Conservation (phyloP, 73 alveolate genomes). For the Paramecium sonneborni region DNA sequence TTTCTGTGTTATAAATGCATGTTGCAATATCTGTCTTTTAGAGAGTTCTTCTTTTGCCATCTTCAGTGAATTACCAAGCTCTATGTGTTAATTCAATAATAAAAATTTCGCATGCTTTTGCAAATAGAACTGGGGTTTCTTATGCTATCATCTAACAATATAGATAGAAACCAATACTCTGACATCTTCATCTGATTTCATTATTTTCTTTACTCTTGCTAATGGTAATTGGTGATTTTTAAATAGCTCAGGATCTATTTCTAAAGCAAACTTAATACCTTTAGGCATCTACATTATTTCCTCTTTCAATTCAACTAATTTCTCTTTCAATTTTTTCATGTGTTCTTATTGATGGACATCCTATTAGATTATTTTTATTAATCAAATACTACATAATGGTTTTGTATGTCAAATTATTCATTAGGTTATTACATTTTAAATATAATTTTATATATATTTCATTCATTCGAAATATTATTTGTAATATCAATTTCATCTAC, state of each 20-base stretch:
- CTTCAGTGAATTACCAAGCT: slow-evolving; percentile 95
- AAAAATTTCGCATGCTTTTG: slow-evolving; percentile 99
- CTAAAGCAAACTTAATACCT: slow-evolving; percentile 24
- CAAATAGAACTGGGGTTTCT: slow-evolving; percentile 98
- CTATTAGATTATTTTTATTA: neutral
- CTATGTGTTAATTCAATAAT: slow-evolving; percentile 97
- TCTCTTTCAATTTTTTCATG: slow-evolving; percentile 63
- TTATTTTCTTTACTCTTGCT: slow-evolving; percentile 97
- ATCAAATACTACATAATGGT: neutral
- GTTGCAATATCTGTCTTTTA: slow-evolving; percentile 96
- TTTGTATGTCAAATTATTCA: slow-evolving; percentile 27
- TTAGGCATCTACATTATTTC: slow-evolving; percentile 64
- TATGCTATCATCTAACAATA: slow-evolving; percentile 88
- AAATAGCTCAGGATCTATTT: slow-evolving; percentile 75
- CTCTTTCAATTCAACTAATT: slow-evolving; percentile 62
- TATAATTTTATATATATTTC: neutral
- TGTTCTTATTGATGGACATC: slow-evolving; percentile 62
- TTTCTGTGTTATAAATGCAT: slow-evolving; percentile 93
- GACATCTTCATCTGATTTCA: slow-evolving; percentile 98
- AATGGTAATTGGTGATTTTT: slow-evolving; percentile 92
- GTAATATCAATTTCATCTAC: slow-evolving; percentile 2
- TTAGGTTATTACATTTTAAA: slow-evolving; percentile 28
- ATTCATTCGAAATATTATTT: neutral
- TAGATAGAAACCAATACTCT: slow-evolving; percentile 59
- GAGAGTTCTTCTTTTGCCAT: slow-evolving; percentile 95